A percentile compares a stretch with the other conserved stretches of the same genome.
Evolutionary conservation across 2,329 filamentous ascomycete species (phyloP).

Genomic region (Colletotrichum siamense): DNA sequence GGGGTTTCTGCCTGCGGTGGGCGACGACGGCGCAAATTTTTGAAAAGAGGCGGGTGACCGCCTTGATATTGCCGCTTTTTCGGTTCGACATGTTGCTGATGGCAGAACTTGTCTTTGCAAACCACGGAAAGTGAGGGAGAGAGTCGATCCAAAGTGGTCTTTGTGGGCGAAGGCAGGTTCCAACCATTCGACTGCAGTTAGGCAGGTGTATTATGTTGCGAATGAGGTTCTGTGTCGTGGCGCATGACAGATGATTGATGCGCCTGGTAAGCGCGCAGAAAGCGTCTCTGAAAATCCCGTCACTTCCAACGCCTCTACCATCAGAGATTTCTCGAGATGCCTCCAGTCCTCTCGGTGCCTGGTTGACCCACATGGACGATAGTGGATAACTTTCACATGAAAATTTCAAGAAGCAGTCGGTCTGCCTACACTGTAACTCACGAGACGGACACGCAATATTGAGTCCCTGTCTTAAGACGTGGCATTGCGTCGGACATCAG

Average conservation of each 20-base stretch:
- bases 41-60: conserved; percentile 10
- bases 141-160: background rate
- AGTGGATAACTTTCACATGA: background rate
- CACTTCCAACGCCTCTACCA: background rate
- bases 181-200: background rate
- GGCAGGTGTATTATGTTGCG: background rate
- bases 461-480: background rate
- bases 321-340: background rate
- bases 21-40: background rate
- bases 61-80: conserved; percentile 7
- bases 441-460: background rate
- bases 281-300: background rate
- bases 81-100: background rate
- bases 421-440: background rate
- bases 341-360: background rate
- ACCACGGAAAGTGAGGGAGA: background rate
- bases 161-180: background rate
- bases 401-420: background rate
- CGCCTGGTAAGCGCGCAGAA: background rate
- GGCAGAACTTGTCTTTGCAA: background rate
- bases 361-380: background rate
- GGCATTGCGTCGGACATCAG: background rate
- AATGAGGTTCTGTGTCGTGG: background rate
- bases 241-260: background rate
- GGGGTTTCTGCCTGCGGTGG: background rate